Base-by-base conservation (phyloP, 116 monocot genomes). In the Trichopus zeylanicus region DNA sequence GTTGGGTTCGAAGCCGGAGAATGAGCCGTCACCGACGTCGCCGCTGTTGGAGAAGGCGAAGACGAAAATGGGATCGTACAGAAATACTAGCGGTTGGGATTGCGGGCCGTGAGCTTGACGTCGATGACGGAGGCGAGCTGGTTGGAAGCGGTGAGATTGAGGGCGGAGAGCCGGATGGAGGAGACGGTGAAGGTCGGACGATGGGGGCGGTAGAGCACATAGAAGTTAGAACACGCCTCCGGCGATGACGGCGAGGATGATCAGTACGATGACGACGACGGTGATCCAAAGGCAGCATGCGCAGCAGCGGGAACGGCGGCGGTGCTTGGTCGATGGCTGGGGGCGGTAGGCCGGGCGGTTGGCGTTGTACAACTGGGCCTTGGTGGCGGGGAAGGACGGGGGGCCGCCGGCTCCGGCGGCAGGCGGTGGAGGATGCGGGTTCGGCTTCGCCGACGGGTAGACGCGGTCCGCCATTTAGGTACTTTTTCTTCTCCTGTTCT, bases 191-290 rank as follows among this genome's bases (percentile, higher is more conserved):
- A 89, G 54, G 63, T 49, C 15, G 85, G 89, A 29, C 75, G 75
- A 27, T 69, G 85, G 32, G 89, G 89, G 60, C 73, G 75, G 78
- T 81, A 84, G 25, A 89, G 31, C 19, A 81, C 48, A 68, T 81
- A 89, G n/a, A n/a, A n/a, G n/a, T n/a, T n/a, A n/a, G 76, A 89
- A 71, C 6, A 73, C 39, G 30, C 64, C 78, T 19, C 70, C 69
- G 68, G 81, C 81, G 60, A 89, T 71, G 57, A 85, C 89, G 31
- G 70, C 75, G 33, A 79, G 70, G 73, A 85, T 27, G 60, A 89
- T 32, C 31, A 85, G 67, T 51, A 51, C 73, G 46, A 94, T 5
- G 51, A 94, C 31, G 31, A 66, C 15, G 30, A 78, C 33, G 32
- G 70, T 51, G 26, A 73, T 2, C 82, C 79, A 93, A 48, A 66